Base-by-base conservation (phyloP, 768 basidiomycete genomes). In the Glaciozyma martinii region DNA sequence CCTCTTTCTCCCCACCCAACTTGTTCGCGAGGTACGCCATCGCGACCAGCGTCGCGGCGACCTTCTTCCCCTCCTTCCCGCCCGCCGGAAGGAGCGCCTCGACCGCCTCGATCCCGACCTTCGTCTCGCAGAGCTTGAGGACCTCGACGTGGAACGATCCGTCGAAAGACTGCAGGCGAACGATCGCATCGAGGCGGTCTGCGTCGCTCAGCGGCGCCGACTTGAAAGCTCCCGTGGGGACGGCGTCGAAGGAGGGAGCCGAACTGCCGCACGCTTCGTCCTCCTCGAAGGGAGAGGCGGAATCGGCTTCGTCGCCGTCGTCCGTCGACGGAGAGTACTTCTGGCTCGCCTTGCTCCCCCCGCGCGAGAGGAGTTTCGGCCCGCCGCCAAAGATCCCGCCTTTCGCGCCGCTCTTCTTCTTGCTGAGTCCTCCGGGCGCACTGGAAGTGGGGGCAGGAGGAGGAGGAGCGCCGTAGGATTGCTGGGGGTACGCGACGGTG, bases 1-100 rank as follows among this genome's bases (percentile, higher is more conserved):
- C 64, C 30, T 83, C 80, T 27, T 74, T 75, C 46, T 78, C 79
- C 15, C 75, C 76, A 10, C 60, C 60, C 27, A 82, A 66, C 43
- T 77, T 75, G 47, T 69, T 78, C 66, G 74, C 71, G 71, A 84
- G 68, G 63, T 78, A 85, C 1, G 80, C 83, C 30, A 80, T 74
- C 12, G 77, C 78, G 23, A 83, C 73, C 7, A 78, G 78, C 4
- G 83, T 84, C 37, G 80, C 27, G 60, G 82, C 75, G 43, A 84
- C 71, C 19, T 15, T 56, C 0, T 67, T 67, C 10, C 83, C 73
- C 1, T 70, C 47, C 5, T 77, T 68, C 40, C 76, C 68, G 2
- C 12, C n/a, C n/a, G 19, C 5, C 46, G 21, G 21, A 10, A 25
- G n/a, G 50, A 25, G 29, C 27, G 40, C 60, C 25, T 56, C 46